Evolutionary conservation across 176 grass and related monocot species (phyloP).

Genomic region (Elaeis guineensis): DNA sequence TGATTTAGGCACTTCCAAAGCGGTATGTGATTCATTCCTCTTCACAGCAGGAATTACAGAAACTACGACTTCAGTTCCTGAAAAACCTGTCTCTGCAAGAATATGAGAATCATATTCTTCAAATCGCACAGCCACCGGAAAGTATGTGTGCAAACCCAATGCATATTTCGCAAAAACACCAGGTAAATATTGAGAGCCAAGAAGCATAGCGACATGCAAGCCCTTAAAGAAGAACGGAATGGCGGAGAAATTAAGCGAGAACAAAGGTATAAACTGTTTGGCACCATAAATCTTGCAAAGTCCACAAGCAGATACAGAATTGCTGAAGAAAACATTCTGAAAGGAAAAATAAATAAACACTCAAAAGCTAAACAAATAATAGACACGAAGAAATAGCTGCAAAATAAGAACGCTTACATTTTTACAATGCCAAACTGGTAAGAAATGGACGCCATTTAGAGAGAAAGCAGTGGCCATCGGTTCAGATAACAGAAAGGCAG

Average conservation of each 20-base stretch:
- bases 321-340: conserved; percentile 37
- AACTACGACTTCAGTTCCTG: background rate
- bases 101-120: conserved; percentile 15
- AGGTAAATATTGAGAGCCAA: conserved; percentile 46
- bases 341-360: conserved; percentile 22
- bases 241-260: conserved; percentile 55
- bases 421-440: conserved; percentile 26
- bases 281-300: conserved; percentile 48
- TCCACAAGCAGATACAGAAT: conserved; percentile 29
- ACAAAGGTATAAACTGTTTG: conserved; percentile 22
- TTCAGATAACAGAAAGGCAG: conserved; percentile 27
- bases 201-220: conserved; percentile 43
- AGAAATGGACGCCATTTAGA: conserved; percentile 48
- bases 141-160: background rate
- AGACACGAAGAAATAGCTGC: no score
- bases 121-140: background rate
- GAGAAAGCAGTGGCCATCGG: conserved; percentile 24
- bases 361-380: background rate
- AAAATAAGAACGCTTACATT: conserved; percentile 37
- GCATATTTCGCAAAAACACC: conserved; percentile 16
- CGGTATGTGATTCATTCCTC: conserved; percentile 9
- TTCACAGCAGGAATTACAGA: background rate
- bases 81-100: conserved; percentile 18
- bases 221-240: conserved; percentile 63
- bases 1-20: conserved; percentile 14